A percentile compares a stretch with the other conserved stretches of the same genome.
Conservation (phyloP, 2,329 filamentous ascomycete species). For the Aphanocladium album region DNA sequence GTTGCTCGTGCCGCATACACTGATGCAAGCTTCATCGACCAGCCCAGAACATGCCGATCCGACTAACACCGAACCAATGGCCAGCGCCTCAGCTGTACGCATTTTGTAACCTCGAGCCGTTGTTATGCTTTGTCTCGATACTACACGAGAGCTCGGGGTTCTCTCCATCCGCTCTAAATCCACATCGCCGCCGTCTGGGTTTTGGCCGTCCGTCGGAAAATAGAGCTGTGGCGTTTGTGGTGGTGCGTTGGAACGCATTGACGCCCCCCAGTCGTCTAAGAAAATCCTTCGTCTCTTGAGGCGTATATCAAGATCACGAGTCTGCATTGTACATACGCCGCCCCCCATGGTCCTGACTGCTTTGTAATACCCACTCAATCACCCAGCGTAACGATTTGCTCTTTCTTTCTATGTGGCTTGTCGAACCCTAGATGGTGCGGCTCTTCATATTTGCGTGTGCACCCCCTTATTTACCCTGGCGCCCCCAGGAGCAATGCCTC, state of each 20-base stretch:
- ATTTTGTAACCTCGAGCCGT: neutral
- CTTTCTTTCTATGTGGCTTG: neutral
- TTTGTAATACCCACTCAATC: neutral
- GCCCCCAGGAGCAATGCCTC: neutral
- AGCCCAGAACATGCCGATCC: neutral
- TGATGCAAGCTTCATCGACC: neutral
- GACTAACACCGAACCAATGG: neutral
- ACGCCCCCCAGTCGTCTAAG: too few relatives aligned
- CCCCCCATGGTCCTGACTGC: neutral
- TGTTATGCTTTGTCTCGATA: neutral
- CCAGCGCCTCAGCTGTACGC: neutral
- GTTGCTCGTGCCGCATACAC: neutral
- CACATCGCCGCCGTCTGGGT: neutral
- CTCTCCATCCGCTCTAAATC: too few relatives aligned
- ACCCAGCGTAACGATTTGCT: neutral
- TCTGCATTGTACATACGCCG: too few relatives aligned
- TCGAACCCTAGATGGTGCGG: neutral
- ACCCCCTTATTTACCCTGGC: neutral
- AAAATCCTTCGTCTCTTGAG: too few relatives aligned
- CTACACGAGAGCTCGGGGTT: neutral
- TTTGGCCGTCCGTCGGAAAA: neutral
- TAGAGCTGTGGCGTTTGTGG: neutral
- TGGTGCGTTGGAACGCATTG: too few relatives aligned
- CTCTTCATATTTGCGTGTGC: constrained; percentile 2
- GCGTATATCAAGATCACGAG: too few relatives aligned